Base-by-base conservation (phyloP, 306 rosid genomes). In the Carpinus fangiana region DNA sequence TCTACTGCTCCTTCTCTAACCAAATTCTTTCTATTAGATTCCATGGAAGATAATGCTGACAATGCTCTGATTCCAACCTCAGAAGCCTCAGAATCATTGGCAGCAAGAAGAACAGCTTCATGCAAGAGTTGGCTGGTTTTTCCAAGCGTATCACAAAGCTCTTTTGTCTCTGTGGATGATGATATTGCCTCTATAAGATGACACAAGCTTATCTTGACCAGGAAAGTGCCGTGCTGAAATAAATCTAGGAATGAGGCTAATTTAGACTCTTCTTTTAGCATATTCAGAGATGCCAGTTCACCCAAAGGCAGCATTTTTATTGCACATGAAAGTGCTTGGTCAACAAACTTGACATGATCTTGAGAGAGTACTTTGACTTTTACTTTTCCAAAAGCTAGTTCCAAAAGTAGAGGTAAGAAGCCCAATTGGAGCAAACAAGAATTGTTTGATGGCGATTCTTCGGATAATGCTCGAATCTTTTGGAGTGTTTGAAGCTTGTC, bases 361-460 rank as follows among this genome's bases (percentile, higher is more conserved):
- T 62, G 88, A 76, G 21, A 69, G 66, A 41, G 5, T 38, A 38
- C 6, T 38, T 78, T 77, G 26, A 78, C 76, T 41, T 83, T 79
- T 43, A 3, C 16, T 77, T 64, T 38, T 28, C 84, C 90, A 66
- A 93, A 89, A 43, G 78, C 88, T 3, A 83, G 90, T 55, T 89
- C 89, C 52, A 93, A 68, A 38, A 93, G 91, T 41, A 91, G 69
- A 73, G 95, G 85, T 54, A 93, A 80, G 92, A 91, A 90, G 47
- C 91, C 90, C 67, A 93, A 38, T 77, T 84, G 92, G 41, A 87
- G 64, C 79, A 91, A 81, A 62, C 87, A 82, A 55, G 96, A 84
- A 75, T 76, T 87, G 10, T 82, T 70, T 8, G 85, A 80, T 1
- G 91, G 66, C 1, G 81, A 86, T 23, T 86, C 90, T 38, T 86